A percentile compares a stretch with the other conserved stretches of the same genome.
phyloP scores from a whole-genome alignment of 306 rosid species.

The Prunus mira region DNA sequence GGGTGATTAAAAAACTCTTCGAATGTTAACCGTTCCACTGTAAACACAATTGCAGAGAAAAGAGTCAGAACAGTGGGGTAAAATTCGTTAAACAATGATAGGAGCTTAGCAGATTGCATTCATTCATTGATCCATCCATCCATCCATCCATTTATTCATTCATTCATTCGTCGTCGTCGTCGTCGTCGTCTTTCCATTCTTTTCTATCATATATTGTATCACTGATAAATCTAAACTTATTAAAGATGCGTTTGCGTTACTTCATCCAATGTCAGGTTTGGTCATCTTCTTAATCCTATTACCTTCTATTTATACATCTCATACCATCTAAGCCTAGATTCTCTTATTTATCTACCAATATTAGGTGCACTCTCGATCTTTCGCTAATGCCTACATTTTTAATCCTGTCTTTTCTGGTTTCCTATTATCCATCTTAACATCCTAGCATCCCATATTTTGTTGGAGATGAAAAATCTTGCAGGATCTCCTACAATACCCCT shows the following conservation, averaged over 20 bases:
- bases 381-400: neutral
- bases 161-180: neutral
- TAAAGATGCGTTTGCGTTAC: neutral
- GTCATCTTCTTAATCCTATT: neutral
- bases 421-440: neutral
- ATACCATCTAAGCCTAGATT: neutral
- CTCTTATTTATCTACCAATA: neutral
- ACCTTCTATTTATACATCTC: neutral
- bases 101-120: neutral
- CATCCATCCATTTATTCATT: neutral
- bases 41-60: conserved; percentile 30
- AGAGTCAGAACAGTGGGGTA: conserved; percentile 10
- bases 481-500: neutral
- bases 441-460: neutral
- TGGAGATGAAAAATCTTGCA: neutral
- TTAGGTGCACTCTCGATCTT: neutral
- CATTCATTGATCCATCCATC: neutral
- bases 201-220: neutral
- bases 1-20: conserved; percentile 93
- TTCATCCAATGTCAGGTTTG: neutral
- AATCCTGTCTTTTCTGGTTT: neutral
- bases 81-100: conserved; percentile 4
- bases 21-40: conserved; percentile 93
- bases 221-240: neutral
- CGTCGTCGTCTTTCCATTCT: neutral